Base-by-base conservation (phyloP, 257 asterid species). In the Rubia yunnanensis region DNA sequence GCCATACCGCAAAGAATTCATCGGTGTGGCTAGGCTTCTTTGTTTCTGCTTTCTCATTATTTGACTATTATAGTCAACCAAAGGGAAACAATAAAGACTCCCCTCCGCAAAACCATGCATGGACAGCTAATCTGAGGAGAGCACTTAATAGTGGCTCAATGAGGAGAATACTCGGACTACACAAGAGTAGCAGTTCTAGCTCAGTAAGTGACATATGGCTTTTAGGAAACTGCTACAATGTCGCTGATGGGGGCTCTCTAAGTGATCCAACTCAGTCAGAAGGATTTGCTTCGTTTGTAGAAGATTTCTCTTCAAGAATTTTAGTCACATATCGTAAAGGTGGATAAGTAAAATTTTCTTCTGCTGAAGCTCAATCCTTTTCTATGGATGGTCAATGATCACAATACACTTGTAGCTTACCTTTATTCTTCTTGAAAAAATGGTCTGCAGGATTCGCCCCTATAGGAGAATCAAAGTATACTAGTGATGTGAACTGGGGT, bases 261-360 rank as follows among this genome's bases (percentile, higher is more conserved):
- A 73, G 80, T 5, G 86, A 90, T 83, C 95, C 91, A 26, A 78
- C 85, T 59, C 97, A 89, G 70, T 88, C 89, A 23, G 96, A 94
- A 73, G 99, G 92, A 13, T 94, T 83, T 78, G 81, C 88, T 14
- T 83, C 95, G 10, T 90, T 94, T 74, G 87, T 87, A 52, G 96
- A 94, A 74, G 97, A 90, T 83, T 90, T 94, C 78, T 90, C 99
- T 1, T 94, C 99, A 0, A 81, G 94, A 72, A 72, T 94, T 50
- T 78, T 87, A 76, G 72, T 90, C 73, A 94, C 99, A 0, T 94
- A 94, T 55, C 95, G 99, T 20, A 94, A 82, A 90, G 99, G 99
- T 80, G 58, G 18, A 32, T 64, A 59, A 23, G 38, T 28, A 36
- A 13, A 10, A 20, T 20, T 3, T 54, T 44, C 7, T 1, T 28